phyloP scores from a whole-genome alignment of 305 asterid genomes.

The Striga hermonthica region DNA sequence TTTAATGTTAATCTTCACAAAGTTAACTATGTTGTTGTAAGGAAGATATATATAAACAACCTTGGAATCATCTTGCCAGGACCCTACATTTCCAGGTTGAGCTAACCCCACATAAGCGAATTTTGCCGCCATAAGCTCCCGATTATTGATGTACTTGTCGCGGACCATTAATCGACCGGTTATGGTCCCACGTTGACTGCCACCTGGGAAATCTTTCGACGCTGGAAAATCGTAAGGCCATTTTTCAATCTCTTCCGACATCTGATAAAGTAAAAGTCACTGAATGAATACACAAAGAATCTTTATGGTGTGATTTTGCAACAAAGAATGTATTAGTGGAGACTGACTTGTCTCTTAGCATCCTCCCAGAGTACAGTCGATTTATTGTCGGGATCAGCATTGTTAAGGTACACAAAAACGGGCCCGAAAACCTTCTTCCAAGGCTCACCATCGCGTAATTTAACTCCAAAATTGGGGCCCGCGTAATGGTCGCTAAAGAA shows the following conservation, averaged over 20 bases:
- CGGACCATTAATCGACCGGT: conserved; percentile 50
- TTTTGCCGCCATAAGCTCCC: conserved; percentile 35
- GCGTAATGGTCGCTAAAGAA: conserved; percentile 60
- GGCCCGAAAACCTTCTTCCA: conserved; percentile 84
- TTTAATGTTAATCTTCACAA: not conserved
- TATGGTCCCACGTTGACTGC: conserved; percentile 42
- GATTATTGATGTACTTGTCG: conserved; percentile 37
- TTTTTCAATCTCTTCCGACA: conserved; percentile 38
- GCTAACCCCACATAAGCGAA: conserved; percentile 59
- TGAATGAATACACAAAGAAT: not conserved
- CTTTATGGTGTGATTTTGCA: not conserved
- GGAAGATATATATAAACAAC: conserved; percentile 25
- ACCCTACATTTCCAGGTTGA: conserved; percentile 51
- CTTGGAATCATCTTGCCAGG: conserved; percentile 60
- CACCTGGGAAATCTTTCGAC: conserved; percentile 39
- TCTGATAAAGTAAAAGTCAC: conserved; percentile 27
- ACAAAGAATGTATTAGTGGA: not conserved
- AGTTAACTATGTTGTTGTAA: not conserved
- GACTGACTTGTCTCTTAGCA: conserved; percentile 54
- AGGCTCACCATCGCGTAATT: conserved; percentile 46
- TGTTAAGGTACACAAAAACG: conserved; percentile 58
- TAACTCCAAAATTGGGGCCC: conserved; percentile 39
- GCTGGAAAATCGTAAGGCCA: conserved; percentile 66
- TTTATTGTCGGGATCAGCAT: conserved; percentile 38
- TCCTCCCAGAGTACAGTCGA: conserved; percentile 50